Base-by-base conservation (phyloP, 2,329 filamentous ascomycete species). In the Colletotrichum chlorophyti region DNA sequence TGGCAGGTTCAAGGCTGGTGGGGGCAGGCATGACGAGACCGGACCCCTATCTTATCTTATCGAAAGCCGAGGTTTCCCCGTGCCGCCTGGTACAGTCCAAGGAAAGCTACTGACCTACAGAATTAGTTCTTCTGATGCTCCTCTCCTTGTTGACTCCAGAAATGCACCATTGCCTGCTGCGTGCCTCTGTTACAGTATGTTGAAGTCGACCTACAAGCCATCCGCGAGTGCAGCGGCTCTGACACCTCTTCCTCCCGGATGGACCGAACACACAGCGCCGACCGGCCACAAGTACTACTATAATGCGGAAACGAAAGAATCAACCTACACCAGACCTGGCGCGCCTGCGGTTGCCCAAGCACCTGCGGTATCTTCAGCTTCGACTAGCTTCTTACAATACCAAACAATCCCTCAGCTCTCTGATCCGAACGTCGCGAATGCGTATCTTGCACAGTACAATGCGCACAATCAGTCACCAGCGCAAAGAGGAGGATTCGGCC, bases 201-300 rank as follows among this genome's bases (percentile, higher is more conserved):
- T 94, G 45, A 92, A 87, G 69, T 91, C 89, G 17, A 93, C 91
- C n/a, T 87, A 93, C 73, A 86, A 84, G 60, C 81, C 86, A 19
- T 81, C 83, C 9, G 66, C 75, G 42, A 70, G 72, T 53, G 59
- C 75, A 7, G 66, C 63, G 1, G 65, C 66, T 15, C 70, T 76
- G 32, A 79, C 84, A 41, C 85, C 90, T 31, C 79, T 97, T 1
- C 89, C 88, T 24, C 81, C 88, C 38, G 93, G 91, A 63, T 97
- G 93, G 93, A 91, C 90, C n/a, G 91, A 96, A 73, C 93, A 97
- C 76, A 93, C 88, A 74, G 92, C 93, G 49, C 93, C 93, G 6
- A 89, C 89, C 47, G 92, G 92, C 5, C 93, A 97, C 73, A 82
- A 83, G 24, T 97, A 97, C 77, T 97, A 93, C 75, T 95, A 96